Conservation (phyloP, 179 eudicot species). For the Beta lomatogona region DNA sequence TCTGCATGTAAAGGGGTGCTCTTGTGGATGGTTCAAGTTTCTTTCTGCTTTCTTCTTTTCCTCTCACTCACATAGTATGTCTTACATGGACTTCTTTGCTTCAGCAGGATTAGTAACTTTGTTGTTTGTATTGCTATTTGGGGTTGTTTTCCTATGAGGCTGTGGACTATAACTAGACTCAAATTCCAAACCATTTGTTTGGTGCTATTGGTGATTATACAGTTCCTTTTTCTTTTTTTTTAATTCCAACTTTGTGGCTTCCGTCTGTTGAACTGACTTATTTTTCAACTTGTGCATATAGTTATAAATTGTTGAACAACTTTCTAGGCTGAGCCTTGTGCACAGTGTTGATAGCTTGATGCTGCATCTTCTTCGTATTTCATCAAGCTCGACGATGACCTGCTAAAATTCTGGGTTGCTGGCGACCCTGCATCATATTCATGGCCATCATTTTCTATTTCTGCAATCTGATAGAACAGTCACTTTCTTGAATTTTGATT, state of each 20-base stretch:
- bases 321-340: background rate
- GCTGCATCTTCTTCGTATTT: no score
- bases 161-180: background rate
- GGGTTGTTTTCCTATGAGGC: background rate
- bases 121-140: background rate
- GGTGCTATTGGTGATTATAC: no score
- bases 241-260: no score
- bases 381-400: no score
- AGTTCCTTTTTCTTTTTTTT: no score
- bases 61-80: background rate
- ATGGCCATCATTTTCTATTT: no score
- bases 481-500: no score
- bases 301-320: background rate
- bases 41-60: background rate
- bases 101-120: background rate
- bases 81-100: background rate
- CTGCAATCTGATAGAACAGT: no score
- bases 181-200: background rate
- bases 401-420: no score
- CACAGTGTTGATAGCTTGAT: no score
- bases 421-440: no score
- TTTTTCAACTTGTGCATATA: background rate
- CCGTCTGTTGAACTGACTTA: background rate
- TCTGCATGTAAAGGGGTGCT: background rate
- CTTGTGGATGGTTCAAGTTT: constrained; percentile 3